A percentile compares a stretch with the other conserved stretches of the same genome.
These are phyloP conservation scores for Mycena sanguinolenta DNA, from an alignment of 768 basidiomycete species.

Conservation along the genomic window DNA sequence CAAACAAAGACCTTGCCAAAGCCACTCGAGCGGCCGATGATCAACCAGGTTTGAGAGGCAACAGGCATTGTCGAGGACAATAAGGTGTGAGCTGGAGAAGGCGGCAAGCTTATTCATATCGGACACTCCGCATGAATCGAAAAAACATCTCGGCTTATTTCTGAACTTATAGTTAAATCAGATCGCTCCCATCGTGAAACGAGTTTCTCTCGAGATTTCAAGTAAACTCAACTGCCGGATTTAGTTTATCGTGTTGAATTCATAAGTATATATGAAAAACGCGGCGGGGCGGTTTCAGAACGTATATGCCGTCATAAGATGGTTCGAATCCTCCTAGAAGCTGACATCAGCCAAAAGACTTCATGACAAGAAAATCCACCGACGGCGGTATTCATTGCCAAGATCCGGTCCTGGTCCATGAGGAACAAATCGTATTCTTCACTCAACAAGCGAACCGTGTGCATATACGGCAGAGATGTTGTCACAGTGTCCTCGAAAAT, in stretches of 20 bases:
- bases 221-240: no score
- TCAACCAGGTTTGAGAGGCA: neutral
- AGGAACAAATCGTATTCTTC: constrained; percentile 12
- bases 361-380: neutral
- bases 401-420: constrained; percentile 24
- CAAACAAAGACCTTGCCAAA: neutral
- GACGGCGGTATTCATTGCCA: constrained; percentile 11
- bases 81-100: no score
- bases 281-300: constrained; percentile 8
- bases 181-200: no score
- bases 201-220: no score
- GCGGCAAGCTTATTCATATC: no score
- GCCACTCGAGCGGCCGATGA: neutral
- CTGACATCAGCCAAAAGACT: neutral
- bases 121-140: neutral
- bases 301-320: constrained; percentile 3
- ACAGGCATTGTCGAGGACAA: no score
- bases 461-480: constrained; percentile 22
- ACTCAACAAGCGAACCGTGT: neutral
- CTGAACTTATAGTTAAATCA: no score
- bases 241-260: no score
- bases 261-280: no score
- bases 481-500: neutral
- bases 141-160: neutral
- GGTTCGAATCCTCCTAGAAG: neutral